A percentile compares a stretch with the other conserved stretches of the same genome.
Evolutionary conservation across 2,329 filamentous ascomycete genomes (phyloP).

Genomic region (Thelonectria olida): DNA sequence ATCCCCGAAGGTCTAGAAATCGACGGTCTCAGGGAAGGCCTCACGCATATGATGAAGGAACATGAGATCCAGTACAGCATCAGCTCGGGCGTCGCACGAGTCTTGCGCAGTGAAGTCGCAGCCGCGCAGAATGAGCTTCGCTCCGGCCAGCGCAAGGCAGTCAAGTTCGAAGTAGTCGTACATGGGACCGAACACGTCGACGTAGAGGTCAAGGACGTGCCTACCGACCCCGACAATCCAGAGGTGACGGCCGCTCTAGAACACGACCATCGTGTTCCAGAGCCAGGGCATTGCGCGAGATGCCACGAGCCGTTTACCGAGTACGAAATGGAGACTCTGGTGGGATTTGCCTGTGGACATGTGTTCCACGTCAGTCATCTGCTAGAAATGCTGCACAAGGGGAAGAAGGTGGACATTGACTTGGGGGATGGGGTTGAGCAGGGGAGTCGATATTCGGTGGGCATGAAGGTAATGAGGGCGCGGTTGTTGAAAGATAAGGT

Average conservation of each 20-base stretch:
- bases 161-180: slow-evolving; percentile 83
- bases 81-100: slow-evolving; percentile 85
- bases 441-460: slow-evolving; percentile 71
- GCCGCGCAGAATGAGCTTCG: slow-evolving; percentile 83
- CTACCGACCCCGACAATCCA: slow-evolving; percentile 38
- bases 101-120: slow-evolving; percentile 87
- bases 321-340: slow-evolving; percentile 74
- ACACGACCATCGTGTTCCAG: slow-evolving; percentile 45
- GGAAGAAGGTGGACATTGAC: slow-evolving; percentile 56
- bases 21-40: slow-evolving; percentile 85
- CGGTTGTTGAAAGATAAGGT: slow-evolving; percentile 78
- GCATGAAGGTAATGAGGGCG: slow-evolving; percentile 88
- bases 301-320: slow-evolving; percentile 66
- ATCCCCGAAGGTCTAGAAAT: slow-evolving; percentile 96
- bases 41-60: slow-evolving; percentile 92
- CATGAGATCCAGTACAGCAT: slow-evolving; percentile 96
- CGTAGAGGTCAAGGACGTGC: slow-evolving; percentile 51
- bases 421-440: slow-evolving; percentile 55
- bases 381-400: slow-evolving; percentile 61
- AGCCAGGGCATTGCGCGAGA: slow-evolving; percentile 67
- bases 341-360: slow-evolving; percentile 85
- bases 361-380: slow-evolving; percentile 82
- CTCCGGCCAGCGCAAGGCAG: slow-evolving; percentile 80
- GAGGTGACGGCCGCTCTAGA: slow-evolving; percentile 33
- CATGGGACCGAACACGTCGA: slow-evolving; percentile 55